Evolutionary conservation across 768 basidiomycete genomes (phyloP), one percentile per base, ranked within the genome.

Genomic region (Royoungia palumana): DNA sequence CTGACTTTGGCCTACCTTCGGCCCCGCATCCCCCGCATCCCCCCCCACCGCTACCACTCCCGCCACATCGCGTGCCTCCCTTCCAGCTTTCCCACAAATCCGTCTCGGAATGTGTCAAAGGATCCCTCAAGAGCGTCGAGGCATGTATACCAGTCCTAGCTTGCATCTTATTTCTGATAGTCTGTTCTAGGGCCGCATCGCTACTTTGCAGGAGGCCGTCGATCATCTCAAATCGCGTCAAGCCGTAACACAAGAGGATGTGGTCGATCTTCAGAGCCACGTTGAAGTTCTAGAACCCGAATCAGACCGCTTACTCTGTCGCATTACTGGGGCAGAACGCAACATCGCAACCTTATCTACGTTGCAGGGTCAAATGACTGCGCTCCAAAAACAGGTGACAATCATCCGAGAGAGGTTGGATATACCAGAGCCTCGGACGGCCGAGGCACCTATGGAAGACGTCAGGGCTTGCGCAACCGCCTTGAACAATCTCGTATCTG

Each of bases 401-500:
- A 51, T 39, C 2, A 46, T 67, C 10, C 63, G 54, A 13, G 50
- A 35, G 14, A 64, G 34, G 48, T 24, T 58, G 27, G 68, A 68
- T 20, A 47, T 49, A 12, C 28, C 48, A 1, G 51, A 59, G 17
- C n/a, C 49, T 20, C 42, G 36, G 21, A 20, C 38, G 8, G 32
- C 34, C 11, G 64, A 53, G 22, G 30, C 46, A 3, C 48, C 56
- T 16, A 21, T 54, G 49, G 53, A 47, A n/a, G 66, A 68, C 13
- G 41, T 66, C 22, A 48, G 41, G 58, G 49, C 65, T 12, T 70
- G 64, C 50, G 65, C 75, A 12, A 52, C 63, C 14, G 68, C 65
- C 6, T 58, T 80, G 47, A 64, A 60, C 22, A 65, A 59, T 35
- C 59, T 80, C 9, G 67, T 78, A 11, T 66, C 67, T 32, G 79